Evolutionary conservation across 2,329 filamentous ascomycete species (phyloP).

Genomic region (Bertia moriformis): DNA sequence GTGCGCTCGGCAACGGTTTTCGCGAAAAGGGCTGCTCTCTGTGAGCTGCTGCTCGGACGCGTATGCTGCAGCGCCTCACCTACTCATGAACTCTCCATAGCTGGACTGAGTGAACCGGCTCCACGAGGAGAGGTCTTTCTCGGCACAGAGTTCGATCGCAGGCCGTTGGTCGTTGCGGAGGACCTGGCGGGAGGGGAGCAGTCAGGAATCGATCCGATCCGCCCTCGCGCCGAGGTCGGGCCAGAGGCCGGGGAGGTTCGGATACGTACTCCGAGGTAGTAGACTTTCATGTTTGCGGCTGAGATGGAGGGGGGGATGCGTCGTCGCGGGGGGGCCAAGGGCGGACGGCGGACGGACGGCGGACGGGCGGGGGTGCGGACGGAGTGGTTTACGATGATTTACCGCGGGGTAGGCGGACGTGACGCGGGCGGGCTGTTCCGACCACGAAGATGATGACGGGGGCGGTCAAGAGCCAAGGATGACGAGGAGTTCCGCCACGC

Average conservation of each 20-base stretch:
- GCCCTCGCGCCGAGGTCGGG: not conserved
- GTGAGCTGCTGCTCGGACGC: slow-evolving; percentile 52
- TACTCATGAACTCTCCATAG: slow-evolving; percentile 30
- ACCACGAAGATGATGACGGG: too few relatives aligned
- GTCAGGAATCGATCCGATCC: slow-evolving; percentile 2
- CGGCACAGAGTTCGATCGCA: slow-evolving; percentile 60
- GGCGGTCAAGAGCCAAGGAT: too few relatives aligned
- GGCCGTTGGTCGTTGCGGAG: slow-evolving; percentile 68
- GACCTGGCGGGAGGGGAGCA: slow-evolving; percentile 35
- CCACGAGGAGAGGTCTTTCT: slow-evolving; percentile 66
- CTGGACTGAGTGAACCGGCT: slow-evolving; percentile 59
- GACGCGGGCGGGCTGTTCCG: too few relatives aligned
- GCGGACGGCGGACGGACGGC: too few relatives aligned
- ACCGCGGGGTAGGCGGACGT: too few relatives aligned
- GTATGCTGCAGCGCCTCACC: slow-evolving; percentile 5
- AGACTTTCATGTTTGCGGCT: slow-evolving; percentile 59
- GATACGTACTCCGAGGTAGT: slow-evolving; percentile 67
- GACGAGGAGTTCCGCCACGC: too few relatives aligned
- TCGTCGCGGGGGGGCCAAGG: too few relatives aligned
- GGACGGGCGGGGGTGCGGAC: too few relatives aligned
- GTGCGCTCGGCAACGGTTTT: slow-evolving; percentile 81
- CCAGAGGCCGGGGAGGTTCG: slow-evolving; percentile 4
- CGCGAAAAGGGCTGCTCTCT: slow-evolving; percentile 67
- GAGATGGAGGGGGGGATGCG: too few relatives aligned
- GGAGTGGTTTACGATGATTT: too few relatives aligned